phyloP scores from a whole-genome alignment of 768 basidiomycete species.

The Hericium erinaceus region DNA sequence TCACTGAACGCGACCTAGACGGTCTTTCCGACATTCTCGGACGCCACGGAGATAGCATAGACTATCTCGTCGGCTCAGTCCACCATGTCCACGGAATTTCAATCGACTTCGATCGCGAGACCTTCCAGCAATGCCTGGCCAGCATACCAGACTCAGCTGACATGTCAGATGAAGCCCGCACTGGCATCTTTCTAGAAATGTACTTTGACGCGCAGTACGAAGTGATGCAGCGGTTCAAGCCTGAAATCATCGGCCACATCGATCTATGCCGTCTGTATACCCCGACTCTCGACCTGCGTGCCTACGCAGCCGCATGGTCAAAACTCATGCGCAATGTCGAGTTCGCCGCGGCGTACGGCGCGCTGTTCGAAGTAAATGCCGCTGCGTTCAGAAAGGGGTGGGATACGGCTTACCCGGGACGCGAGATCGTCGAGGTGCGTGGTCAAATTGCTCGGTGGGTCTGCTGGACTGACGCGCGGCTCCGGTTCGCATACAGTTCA shows the following conservation, averaged over 20 bases:
- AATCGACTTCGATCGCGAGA: slow-evolving; percentile 82
- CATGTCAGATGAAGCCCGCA: slow-evolving; percentile 20
- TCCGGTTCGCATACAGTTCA: slow-evolving; percentile 39
- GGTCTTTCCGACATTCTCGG: slow-evolving; percentile 44
- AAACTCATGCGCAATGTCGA: slow-evolving; percentile 68
- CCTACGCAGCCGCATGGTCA: slow-evolving; percentile 49
- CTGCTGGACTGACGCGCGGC: neutral
- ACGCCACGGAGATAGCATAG: slow-evolving; percentile 41
- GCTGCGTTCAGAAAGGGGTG: slow-evolving; percentile 92
- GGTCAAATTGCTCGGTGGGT: neutral
- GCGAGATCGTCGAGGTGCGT: slow-evolving; percentile 66
- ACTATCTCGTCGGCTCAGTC: slow-evolving; percentile 88
- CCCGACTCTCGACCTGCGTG: slow-evolving; percentile 47
- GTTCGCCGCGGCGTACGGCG: slow-evolving; percentile 72
- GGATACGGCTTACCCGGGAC: slow-evolving; percentile 74
- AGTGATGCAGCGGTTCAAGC: slow-evolving; percentile 60
- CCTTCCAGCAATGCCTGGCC: slow-evolving; percentile 54
- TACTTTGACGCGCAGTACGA: slow-evolving; percentile 86
- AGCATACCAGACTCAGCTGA: slow-evolving; percentile 26
- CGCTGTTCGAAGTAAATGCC: slow-evolving; percentile 87
- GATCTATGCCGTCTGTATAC: slow-evolving; percentile 86
- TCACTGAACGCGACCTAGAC: slow-evolving; percentile 58
- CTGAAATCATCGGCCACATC: slow-evolving; percentile 88
- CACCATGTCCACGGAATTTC: slow-evolving; percentile 86
- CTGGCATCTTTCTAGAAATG: slow-evolving; percentile 40